Base-by-base conservation (phyloP, 2,329 filamentous ascomycete genomes). In the Alternaria infectoria region DNA sequence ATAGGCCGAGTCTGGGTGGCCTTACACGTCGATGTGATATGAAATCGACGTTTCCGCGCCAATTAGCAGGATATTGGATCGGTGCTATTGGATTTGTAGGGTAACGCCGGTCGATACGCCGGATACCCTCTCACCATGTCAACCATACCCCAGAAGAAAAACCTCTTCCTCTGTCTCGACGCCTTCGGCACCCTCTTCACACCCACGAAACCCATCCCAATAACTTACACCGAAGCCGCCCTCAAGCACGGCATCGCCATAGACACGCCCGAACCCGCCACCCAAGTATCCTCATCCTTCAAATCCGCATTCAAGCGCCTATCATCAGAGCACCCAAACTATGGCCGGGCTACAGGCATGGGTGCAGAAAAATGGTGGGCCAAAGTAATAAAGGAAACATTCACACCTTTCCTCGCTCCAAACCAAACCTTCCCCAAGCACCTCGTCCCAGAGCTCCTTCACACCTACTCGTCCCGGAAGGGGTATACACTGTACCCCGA, bases 101-200 rank as follows among this genome's bases (percentile, higher is more conserved):
- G 30, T 52, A 36, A n/a, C 19, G 49, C 49, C 30, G 30, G 21
- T 40, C 9, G 9, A 52, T 30, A 36, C 19, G 19, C 19, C 49
- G 49, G 15, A 23, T 36, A 11, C 9, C 19, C 8, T 25, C 36
- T 40, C 49, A 66, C 50, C 43, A 57, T 62, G 66, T 17, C 64
- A 19, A 15, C 47, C 56, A 44, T 65, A 6, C 11, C 54, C n/a
- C 44, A 59, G 26, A 75, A 70, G 57, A 77, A 68, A 56, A 86
- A 87, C 63, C 81, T 90, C 2, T 77, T 90, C 1, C 75, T 90
- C 2, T 88, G 86, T 63, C 86, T 90, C 57, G 88, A 91, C 73
- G 88, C 88, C 5, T 90, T 90, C 68, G 87, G 86, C n/a, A 91
- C 88, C 0, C 79, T 91, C 3, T 90, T 89, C 76, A 79, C 76